Evolutionary conservation across 345 rosid genomes (phyloP), one percentile per base, ranked within the genome.

Genomic region (Cardiospermum halicacabum): DNA sequence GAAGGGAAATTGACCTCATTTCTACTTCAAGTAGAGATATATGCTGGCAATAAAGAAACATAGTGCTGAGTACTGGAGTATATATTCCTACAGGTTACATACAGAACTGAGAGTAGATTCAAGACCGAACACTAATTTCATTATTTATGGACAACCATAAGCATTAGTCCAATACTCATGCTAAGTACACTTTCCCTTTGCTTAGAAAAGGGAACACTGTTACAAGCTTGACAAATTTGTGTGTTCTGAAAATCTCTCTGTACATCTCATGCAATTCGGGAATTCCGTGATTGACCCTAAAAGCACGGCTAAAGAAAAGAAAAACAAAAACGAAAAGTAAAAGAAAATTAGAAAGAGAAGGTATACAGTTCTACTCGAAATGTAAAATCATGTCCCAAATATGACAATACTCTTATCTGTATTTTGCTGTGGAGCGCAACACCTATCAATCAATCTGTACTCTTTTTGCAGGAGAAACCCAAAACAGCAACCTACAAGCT

Each of bases 251-350:
- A 65, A 56, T 55, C 71, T 67, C 67, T 64, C 51, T 53, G 74
- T 61, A 56, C 73, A 67, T 37, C 66, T 67, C 28, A 63, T 26
- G 43, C 61, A 75, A 67, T 67, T 70, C 59, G 64, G 74, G 65
- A 64, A 72, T 47, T 16, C 51, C 65, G 63, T 53, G 63, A 55
- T 32, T 66, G 70, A 50, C 76, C 78, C 78, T 67, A 68, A 34
- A 68, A 68, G 60, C 62, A 56, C 53, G 36, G 42, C 48, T 56
- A 53, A 62, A 53, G 54, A 47, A 51, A 48, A 36, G 61, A 68
- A 62, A 53, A 48, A 47, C 43, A 48, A 36, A 65, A 68, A 58
- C n/a, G 51, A 24, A 31, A 72, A 70, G 56, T 72, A 34, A 40
- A 56, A 21, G 37, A 56, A 36, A n/a, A 66, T 61, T 28, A 37